Conservation (phyloP, 83 land plant genomes). For the Diphasiastrum complanatum region DNA sequence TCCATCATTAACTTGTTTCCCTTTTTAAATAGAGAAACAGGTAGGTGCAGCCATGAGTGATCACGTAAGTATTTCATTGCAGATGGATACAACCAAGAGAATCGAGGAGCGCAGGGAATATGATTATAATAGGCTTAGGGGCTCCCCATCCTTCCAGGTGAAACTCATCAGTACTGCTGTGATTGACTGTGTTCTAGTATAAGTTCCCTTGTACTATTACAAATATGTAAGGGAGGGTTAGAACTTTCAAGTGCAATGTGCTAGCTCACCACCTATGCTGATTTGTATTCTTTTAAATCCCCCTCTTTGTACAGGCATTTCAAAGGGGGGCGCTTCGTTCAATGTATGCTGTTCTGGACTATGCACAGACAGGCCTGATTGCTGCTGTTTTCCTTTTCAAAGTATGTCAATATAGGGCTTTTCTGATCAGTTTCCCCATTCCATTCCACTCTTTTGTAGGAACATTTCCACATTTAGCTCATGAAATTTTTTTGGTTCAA, state of each 20-base stretch:
- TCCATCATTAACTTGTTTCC: too few relatives aligned
- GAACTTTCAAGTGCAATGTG: too few relatives aligned
- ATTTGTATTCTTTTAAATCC: background rate
- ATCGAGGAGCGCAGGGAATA: slow-evolving; percentile 68
- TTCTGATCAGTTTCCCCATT: too few relatives aligned
- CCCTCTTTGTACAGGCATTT: slow-evolving; percentile 46
- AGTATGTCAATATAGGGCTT: slow-evolving; percentile 34
- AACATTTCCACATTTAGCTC: too few relatives aligned
- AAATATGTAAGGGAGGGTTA: too few relatives aligned
- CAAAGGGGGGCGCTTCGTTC: slow-evolving; percentile 65
- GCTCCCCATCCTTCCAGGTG: slow-evolving; percentile 92
- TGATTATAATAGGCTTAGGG: slow-evolving; percentile 80
- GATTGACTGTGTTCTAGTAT: background rate
- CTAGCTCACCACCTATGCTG: too few relatives aligned
- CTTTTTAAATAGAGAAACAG: too few relatives aligned
- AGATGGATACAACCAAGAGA: slow-evolving; percentile 91
- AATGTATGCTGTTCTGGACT: slow-evolving; percentile 66
- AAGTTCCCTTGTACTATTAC: background rate
- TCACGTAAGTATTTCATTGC: too few relatives aligned
- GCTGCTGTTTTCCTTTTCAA: slow-evolving; percentile 94
- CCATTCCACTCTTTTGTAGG: too few relatives aligned
- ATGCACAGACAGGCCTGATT: slow-evolving; percentile 94
- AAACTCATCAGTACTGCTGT: background rate
- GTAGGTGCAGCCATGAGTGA: too few relatives aligned
- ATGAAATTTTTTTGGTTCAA: too few relatives aligned